Evolutionary conservation across 2,329 filamentous ascomycete genomes (phyloP).

Genomic region (Colletotrichum sansevieriae): DNA sequence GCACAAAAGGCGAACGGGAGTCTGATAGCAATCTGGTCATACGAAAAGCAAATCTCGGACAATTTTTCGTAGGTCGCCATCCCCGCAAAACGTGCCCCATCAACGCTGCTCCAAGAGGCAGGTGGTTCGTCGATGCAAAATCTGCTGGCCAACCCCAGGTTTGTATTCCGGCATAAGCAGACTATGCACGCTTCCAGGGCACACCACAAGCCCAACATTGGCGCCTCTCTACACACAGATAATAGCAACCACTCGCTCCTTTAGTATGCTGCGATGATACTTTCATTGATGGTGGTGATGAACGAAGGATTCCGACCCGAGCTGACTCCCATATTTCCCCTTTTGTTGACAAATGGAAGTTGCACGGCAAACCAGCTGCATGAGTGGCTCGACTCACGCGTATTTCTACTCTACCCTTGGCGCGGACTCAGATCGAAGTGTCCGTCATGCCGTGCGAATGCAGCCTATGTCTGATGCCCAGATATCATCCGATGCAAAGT

Average conservation of each 20-base stretch:
- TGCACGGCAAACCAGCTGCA: neutral
- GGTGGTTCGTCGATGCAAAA: neutral
- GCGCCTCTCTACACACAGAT: neutral
- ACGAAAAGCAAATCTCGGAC: constrained; percentile 36
- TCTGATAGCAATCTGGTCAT: constrained; percentile 8
- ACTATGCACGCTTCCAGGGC: constrained; percentile 25
- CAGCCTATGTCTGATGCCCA: neutral
- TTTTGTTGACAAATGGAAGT: constrained; percentile 1
- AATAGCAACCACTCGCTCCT: neutral
- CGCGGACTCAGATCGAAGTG: neutral
- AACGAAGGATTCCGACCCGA: neutral
- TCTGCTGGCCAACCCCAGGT: constrained; percentile 12
- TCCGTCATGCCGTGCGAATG: neutral
- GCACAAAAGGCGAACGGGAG: neutral
- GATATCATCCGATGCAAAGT: neutral
- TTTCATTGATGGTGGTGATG: neutral
- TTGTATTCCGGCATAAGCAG: constrained; percentile 9
- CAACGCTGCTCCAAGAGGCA: constrained; percentile 12
- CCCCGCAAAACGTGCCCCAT: constrained; percentile 21
- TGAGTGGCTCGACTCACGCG: neutral
- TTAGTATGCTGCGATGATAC: neutral
- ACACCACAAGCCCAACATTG: neutral
- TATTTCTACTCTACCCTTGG: neutral
- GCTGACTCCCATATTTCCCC: neutral
- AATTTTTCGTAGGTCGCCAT: constrained; percentile 16